Conservation (phyloP, 345 rosid genomes). For the Populus davidiana region DNA sequence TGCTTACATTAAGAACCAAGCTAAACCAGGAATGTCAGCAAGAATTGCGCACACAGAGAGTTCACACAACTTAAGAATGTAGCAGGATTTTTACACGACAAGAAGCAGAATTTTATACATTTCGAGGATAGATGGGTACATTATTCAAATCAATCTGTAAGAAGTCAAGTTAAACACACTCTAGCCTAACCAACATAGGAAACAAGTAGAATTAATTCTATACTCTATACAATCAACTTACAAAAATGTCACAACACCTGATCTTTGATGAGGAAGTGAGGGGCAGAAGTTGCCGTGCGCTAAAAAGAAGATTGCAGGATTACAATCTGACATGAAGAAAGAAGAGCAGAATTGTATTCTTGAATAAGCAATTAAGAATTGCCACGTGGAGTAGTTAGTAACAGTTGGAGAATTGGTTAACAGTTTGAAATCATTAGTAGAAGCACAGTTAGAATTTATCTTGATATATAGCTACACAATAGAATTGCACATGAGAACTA, state of each 20-base stretch:
- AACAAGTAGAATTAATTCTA: no score
- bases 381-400: not conserved
- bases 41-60: not conserved
- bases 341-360: not conserved
- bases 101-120: not conserved
- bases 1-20: not conserved
- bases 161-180: not conserved
- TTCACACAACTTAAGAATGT: not conserved
- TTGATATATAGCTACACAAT: no score
- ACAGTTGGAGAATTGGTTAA: no score
- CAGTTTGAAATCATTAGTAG: no score
- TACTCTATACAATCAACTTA: no score
- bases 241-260: no score
- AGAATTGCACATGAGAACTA: no score
- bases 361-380: not conserved
- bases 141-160: not conserved
- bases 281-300: no score
- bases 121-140: not conserved
- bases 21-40: not conserved
- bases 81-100: not conserved
- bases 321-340: not conserved
- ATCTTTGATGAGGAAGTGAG: no score
- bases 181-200: no score
- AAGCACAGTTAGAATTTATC: not conserved
- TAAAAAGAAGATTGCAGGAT: not conserved